Evolutionary conservation across 768 basidiomycete genomes (phyloP).

Genomic region (Suillus sp.): DNA sequence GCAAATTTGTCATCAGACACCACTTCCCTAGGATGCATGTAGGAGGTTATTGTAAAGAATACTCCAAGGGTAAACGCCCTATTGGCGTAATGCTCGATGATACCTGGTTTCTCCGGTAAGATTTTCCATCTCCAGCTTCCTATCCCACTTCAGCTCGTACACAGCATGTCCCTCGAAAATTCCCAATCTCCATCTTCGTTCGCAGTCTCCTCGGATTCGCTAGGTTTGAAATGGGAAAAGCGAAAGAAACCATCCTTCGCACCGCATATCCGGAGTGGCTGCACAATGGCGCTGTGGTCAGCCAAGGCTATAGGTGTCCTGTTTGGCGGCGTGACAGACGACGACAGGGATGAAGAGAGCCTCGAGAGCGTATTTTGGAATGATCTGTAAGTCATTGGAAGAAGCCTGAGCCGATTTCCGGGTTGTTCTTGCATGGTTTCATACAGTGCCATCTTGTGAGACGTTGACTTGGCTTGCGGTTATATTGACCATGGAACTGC

Average conservation of each 20-base stretch:
- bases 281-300: conserved; percentile 84
- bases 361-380: conserved; percentile 87
- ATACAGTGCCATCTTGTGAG: neutral
- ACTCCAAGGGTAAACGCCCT: conserved; percentile 80
- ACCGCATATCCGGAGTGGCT: conserved; percentile 63
- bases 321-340: conserved; percentile 89
- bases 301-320: conserved; percentile 69
- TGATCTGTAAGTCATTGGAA: conserved; percentile 59
- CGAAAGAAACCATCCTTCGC: conserved; percentile 67
- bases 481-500: neutral
- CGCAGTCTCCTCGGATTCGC: conserved; percentile 44
- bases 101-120: conserved; percentile 82
- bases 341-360: conserved; percentile 82
- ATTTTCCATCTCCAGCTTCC: conserved; percentile 3
- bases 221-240: conserved; percentile 81
- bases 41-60: conserved; percentile 94
- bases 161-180: conserved; percentile 36
- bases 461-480: neutral
- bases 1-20: neutral
- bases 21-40: neutral
- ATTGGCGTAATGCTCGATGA: conserved; percentile 89
- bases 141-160: neutral
- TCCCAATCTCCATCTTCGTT: conserved; percentile 22
- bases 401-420: neutral
- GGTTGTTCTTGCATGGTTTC: neutral